Evolutionary conservation across 2,329 filamentous ascomycete genomes (phyloP).

Genomic region (Clonostachys solani): DNA sequence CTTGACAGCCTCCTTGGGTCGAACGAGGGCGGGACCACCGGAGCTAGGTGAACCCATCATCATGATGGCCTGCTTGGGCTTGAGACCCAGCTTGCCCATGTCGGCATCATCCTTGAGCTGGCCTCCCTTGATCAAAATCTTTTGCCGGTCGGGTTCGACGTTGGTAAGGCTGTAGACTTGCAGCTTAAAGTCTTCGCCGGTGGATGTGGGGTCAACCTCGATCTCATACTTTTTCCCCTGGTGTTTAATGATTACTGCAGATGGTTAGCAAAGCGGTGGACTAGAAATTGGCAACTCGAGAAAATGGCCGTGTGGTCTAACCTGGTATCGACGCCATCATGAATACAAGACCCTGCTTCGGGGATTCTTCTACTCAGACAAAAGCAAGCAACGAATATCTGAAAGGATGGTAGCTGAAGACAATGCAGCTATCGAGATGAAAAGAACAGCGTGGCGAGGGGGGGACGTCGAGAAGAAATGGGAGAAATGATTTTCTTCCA

Average conservation of each 20-base stretch:
- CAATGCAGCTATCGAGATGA: too few relatives aligned
- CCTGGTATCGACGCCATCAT: conserved; percentile 53
- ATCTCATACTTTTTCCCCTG: conserved; percentile 93
- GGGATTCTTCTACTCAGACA: background rate
- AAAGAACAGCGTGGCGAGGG: too few relatives aligned
- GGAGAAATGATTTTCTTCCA: too few relatives aligned
- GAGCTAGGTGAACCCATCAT: conserved; percentile 90
- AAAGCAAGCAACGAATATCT: background rate
- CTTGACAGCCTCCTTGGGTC: conserved; percentile 76
- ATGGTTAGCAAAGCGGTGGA: conserved; percentile 2
- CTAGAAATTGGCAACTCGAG: too few relatives aligned
- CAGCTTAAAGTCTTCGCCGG: conserved; percentile 90
- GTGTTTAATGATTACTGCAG: conserved; percentile 84
- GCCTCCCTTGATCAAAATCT: conserved; percentile 89
- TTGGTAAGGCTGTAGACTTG: conserved; percentile 94
- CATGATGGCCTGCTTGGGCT: conserved; percentile 83
- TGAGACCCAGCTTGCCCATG: conserved; percentile 78
- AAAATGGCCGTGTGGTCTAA: conserved; percentile 18
- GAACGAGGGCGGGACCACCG: conserved; percentile 54
- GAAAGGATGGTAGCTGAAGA: background rate
- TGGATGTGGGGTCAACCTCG: conserved; percentile 79
- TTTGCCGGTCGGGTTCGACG: conserved; percentile 94
- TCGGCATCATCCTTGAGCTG: conserved; percentile 94
- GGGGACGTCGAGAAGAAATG: too few relatives aligned
- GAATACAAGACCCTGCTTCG: background rate